Base-by-base conservation (phyloP, 352 stramenopile genomes). In the Globisporangium spiculum region DNA sequence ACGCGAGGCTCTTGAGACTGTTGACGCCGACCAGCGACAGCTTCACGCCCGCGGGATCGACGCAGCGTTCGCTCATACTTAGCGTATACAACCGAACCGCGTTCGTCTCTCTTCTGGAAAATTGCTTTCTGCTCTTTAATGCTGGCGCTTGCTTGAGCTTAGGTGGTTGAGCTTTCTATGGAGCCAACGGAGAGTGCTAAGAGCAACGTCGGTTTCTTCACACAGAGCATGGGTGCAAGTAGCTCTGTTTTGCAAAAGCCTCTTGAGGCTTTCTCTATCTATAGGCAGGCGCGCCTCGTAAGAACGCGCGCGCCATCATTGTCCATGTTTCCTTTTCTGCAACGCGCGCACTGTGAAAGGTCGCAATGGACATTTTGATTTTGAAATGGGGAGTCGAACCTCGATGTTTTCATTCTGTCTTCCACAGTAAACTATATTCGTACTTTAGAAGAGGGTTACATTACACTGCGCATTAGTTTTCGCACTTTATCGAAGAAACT, bases 1-100 rank as follows among this genome's bases (percentile, higher is more conserved):
- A 16, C 27, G 55, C 27, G 9, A 71, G 60, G 3, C 34, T 52
- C 52, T 67, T 67, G 50, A 30, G 30, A 9, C 41, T 58, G 24
- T 22, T 36, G 22, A 26, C 44, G 14, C 34, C 44, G 16, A n/a
- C 41, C 22, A 65, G 3, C 7, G 26, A 54, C 41, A 65, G 44
- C 27, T 26, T 46, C 20, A 53, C 22, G n/a, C 26, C 10, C n/a
- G n/a, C 18, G 26, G 38, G 12, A 32, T 56, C 27, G n/a, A 53
- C 48, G 55, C 9, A 32, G 38, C 44, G 26, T 41, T 59, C 55
- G n/a, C 22, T 55, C 41, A 55, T 59, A 3, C 53, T 41, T 41
- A 24, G 4, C 38, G 12, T 46, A 4, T 46, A 7, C 38, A 46
- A 46, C 16, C 14, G 20, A 46, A 20, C 12, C 38, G 2, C 38